Base-by-base conservation (phyloP, 2,329 filamentous ascomycete species). In the Penicillium sp. region DNA sequence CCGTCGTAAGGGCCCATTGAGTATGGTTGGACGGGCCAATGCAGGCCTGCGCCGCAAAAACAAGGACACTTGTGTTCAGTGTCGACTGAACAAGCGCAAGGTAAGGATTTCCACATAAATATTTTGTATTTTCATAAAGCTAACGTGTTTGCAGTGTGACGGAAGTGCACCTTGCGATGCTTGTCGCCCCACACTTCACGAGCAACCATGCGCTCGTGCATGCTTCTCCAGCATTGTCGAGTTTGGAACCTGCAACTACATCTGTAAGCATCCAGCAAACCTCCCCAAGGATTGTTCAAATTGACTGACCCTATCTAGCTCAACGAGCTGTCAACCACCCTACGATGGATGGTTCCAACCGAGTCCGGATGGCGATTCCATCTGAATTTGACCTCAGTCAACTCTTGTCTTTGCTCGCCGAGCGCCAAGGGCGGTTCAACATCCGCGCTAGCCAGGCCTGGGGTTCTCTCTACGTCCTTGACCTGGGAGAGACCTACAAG, bases 201-300 rank as follows among this genome's bases (percentile, higher is more conserved):
- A 76, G 50, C 75, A 78, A 52, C 76, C 76, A 11, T 79, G 77
- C 59, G 74, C 75, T 8, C 72, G 70, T 31, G 76, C 76, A 29
- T 75, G 76, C 57, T 79, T 79, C 55, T 70, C 75, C 21, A 77
- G 72, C 50, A 75, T 79, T 50, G 73, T 79, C 25, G 73, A 77
- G 57, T 75, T 73, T 40, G 76, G 75, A 40, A 76, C 76, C 5
- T 78, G 75, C 64, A 78, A 79, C 56, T 78, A 77, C 56, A 74
- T 79, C 48, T 79, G 76, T 78, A 70, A 53, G 74, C 41, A 27
- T 27, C 5, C 13, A 10, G 13, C 2, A n/a, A 47, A 29, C 29
- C 54, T 59, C 15, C 58, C 33, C 15, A 23, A 31, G 16, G 31
- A 29, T 53, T 21, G 29, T 10, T 27, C 16, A 11, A 21, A 27